Percentiles rank a stretch among this genome's conserved stretches.
phyloP scores from a whole-genome alignment of 768 basidiomycete species.

The Podaxis sp. region DNA sequence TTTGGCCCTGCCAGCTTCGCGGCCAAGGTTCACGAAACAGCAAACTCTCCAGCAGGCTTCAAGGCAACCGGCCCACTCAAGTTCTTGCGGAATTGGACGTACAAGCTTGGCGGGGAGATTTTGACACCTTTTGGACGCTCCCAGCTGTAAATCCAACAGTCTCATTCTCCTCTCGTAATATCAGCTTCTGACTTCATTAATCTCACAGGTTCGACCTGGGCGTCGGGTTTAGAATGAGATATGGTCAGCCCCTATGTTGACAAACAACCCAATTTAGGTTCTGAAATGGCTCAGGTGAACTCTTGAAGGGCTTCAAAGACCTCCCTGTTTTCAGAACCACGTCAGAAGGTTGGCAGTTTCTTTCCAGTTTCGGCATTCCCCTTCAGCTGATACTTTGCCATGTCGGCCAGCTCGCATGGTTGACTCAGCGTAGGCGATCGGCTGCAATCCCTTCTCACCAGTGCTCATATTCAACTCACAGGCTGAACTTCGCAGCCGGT shows the following conservation, averaged over 20 bases:
- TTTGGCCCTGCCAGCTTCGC: slow-evolving; percentile 47
- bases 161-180: slow-evolving; percentile 16
- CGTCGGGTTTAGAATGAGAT: slow-evolving; percentile 60
- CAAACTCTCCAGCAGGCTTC: slow-evolving; percentile 37
- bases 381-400: slow-evolving; percentile 6
- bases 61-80: slow-evolving; percentile 51
- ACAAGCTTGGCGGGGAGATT: slow-evolving; percentile 74
- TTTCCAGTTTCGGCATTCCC: not conserved
- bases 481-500: slow-evolving; percentile 52
- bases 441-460: not conserved
- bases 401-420: slow-evolving; percentile 46
- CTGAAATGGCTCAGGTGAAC: slow-evolving; percentile 21
- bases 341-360: slow-evolving; percentile 40
- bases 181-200: not conserved
- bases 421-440: slow-evolving; percentile 40
- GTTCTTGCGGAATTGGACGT: slow-evolving; percentile 77
- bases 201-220: slow-evolving; percentile 44
- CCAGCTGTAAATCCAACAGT: slow-evolving; percentile 46
- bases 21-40: slow-evolving; percentile 44
- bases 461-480: slow-evolving; percentile 15
- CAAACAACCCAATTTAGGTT: not conserved
- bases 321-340: slow-evolving; percentile 67
- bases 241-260: slow-evolving; percentile 39
- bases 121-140: slow-evolving; percentile 76
- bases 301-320: slow-evolving; percentile 41